Conservation (phyloP, 805 yeast species). For the Candida sphagnicola region DNA sequence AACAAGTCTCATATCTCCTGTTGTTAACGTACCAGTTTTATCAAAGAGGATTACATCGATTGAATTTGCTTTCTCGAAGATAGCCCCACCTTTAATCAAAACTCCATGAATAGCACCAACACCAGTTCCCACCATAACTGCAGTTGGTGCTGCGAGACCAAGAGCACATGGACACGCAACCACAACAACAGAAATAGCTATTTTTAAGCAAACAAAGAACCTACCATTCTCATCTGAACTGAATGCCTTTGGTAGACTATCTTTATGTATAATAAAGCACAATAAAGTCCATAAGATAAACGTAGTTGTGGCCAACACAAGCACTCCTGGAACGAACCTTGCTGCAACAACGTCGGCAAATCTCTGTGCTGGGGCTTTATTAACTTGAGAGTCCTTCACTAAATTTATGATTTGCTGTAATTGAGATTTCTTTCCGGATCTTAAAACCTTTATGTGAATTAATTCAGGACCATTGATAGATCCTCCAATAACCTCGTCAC, state of each 20-base stretch:
- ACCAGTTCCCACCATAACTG: conserved; percentile 98
- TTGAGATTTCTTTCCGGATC: conserved; percentile 80
- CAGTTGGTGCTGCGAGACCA: conserved; percentile 97
- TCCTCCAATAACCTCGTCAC: conserved; percentile 79
- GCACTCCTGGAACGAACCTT: conserved; percentile 74
- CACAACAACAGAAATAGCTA: conserved; percentile 88
- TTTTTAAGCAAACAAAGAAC: conserved; percentile 64
- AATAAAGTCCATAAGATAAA: conserved; percentile 43
- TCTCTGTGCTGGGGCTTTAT: conserved; percentile 86
- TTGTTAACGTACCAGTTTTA: conserved; percentile 93
- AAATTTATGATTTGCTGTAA: conserved; percentile 81
- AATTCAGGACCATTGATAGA: conserved; percentile 80
- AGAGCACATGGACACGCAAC: conserved; percentile 99
- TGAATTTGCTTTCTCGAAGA: conserved; percentile 67
- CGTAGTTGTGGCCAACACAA: conserved; percentile 60
- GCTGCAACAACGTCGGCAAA: conserved; percentile 84
- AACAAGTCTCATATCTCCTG: conserved; percentile 64
- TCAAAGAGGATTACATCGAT: conserved; percentile 76
- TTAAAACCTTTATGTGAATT: conserved; percentile 62
- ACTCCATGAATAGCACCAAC: conserved; percentile 90
- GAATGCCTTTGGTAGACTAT: conserved; percentile 46
- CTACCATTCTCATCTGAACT: conserved; percentile 46
- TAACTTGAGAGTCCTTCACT: conserved; percentile 85
- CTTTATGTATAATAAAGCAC: conserved; percentile 18
- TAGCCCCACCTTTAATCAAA: conserved; percentile 88